Base-by-base conservation (phyloP, 2,329 filamentous ascomycete species). In the Fusarium sp. region DNA sequence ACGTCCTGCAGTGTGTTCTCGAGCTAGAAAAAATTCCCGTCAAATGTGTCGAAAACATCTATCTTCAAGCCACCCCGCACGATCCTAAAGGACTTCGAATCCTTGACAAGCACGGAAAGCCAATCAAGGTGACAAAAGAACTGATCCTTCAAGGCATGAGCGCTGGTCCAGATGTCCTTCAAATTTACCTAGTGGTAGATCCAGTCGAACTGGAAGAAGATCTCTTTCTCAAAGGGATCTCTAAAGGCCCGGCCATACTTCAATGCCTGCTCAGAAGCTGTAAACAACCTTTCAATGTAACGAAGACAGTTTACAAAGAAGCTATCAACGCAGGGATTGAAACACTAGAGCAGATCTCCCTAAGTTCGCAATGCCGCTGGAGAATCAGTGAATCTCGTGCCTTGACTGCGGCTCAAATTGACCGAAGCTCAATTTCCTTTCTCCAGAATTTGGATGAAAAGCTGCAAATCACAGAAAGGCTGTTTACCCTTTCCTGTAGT, bases 261-360 rank as follows among this genome's bases (percentile, higher is more conserved):
- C 17, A 14, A 12, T 23, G 30, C 30, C 23, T 32, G n/a, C 11
- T 32, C 4, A 23, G 17, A 14, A 23, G 26, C 8, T 46, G 40
- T 10, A 26, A 17, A 9, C 2, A 17, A 6, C 59, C 59, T 18
- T 23, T 49, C 7, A 33, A 46, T 1, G 1, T 57, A 10, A 32
- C 42, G 3, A 3, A 15, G 0, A 4, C 5, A 2, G 35, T 49
- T 20, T 10, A 41, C 3, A 7, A 5, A 1, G 0, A 6, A 2
- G 52, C 52, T 1, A 17, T 27, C 2, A 10, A 15, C 9, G 17
- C 5, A 0, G 35, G 41, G 1, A 30, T 58, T 3, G 10, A n/a
- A 1, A 11, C 12, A 15, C 7, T 61, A 5, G 35, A 54, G 13
- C 4, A 23, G 1, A 4, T 64, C 2, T 23, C 5, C 13, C 32